Conservation (phyloP, 2,329 filamentous ascomycete species). For the Paramyrothecium sp. region DNA sequence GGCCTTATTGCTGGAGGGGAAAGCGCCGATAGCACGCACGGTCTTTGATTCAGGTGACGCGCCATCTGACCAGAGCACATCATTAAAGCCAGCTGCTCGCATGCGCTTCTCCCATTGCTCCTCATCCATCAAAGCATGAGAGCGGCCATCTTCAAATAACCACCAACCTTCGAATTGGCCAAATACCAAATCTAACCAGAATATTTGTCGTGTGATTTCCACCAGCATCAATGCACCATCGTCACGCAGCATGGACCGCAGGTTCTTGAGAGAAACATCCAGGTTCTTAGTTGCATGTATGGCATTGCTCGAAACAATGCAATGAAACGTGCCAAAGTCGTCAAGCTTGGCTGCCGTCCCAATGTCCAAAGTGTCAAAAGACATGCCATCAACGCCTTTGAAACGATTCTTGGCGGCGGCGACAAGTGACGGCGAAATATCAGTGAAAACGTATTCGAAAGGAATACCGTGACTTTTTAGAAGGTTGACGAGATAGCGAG, state of each 20-base stretch:
- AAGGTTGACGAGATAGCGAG: conserved; percentile 21
- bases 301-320: conserved; percentile 31
- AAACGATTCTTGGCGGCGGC: conserved; percentile 6
- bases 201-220: conserved; percentile 11
- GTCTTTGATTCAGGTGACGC: conserved; percentile 5
- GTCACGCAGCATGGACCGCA: conserved; percentile 8
- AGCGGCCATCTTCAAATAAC: conserved; percentile 18
- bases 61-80: conserved; percentile 17
- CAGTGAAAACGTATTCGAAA: conserved; percentile 38
- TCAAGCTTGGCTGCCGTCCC: conserved; percentile 16
- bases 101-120: conserved; percentile 10
- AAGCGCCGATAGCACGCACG: conserved; percentile 6
- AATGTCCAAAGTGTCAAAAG: conserved; percentile 5
- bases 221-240: conserved; percentile 14
- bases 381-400: conserved; percentile 9
- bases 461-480: conserved; percentile 22
- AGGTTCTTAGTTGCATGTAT: conserved; percentile 31
- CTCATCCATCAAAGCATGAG: conserved; percentile 8
- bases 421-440: conserved; percentile 24
- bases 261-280: conserved; percentile 14
- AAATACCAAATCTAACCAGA: conserved; percentile 28
- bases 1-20: conserved; percentile 2
- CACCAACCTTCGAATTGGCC: conserved; percentile 35
- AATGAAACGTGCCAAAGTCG: conserved; percentile 19
- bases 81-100: conserved; percentile 9